Evolutionary conservation across 345 rosid genomes (phyloP).

Genomic region (Jatropha curcas): DNA sequence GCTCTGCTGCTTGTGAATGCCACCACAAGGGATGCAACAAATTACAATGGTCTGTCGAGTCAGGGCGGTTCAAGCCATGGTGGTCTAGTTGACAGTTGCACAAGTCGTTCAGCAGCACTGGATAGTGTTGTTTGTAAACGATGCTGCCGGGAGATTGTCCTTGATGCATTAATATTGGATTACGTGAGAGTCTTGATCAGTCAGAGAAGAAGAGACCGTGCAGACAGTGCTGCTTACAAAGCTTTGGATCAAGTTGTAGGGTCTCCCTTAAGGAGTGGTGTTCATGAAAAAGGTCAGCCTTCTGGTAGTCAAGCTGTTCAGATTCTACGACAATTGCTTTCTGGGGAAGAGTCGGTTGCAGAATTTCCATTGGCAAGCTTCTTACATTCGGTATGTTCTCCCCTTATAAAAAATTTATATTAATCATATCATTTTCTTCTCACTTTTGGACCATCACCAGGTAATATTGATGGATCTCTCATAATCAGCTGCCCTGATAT

Average conservation of each 20-base stretch:
- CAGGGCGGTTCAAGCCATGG: constrained; percentile 66
- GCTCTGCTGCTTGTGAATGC: constrained; percentile 64
- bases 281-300: constrained; percentile 42
- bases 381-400: constrained; percentile 62
- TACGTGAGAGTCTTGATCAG: constrained; percentile 83
- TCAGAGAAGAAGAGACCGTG: constrained; percentile 70
- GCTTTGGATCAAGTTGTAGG: constrained; percentile 69
- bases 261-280: constrained; percentile 38
- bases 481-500: constrained; percentile 3
- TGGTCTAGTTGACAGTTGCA: constrained; percentile 51
- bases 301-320: constrained; percentile 36
- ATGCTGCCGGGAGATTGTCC: constrained; percentile 70
- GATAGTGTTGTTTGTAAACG: constrained; percentile 68
- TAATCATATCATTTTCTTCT: no score
- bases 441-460: background rate
- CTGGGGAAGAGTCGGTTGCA: constrained; percentile 79
- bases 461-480: constrained; percentile 11
- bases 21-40: constrained; percentile 49
- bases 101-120: constrained; percentile 48
- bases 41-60: constrained; percentile 39
- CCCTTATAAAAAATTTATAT: constrained; percentile 2
- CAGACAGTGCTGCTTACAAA: constrained; percentile 58
- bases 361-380: constrained; percentile 93
- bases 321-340: constrained; percentile 48
- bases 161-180: constrained; percentile 79